Evolutionary conservation across 345 rosid genomes (phyloP).

Genomic region (Syzygium jambos): DNA sequence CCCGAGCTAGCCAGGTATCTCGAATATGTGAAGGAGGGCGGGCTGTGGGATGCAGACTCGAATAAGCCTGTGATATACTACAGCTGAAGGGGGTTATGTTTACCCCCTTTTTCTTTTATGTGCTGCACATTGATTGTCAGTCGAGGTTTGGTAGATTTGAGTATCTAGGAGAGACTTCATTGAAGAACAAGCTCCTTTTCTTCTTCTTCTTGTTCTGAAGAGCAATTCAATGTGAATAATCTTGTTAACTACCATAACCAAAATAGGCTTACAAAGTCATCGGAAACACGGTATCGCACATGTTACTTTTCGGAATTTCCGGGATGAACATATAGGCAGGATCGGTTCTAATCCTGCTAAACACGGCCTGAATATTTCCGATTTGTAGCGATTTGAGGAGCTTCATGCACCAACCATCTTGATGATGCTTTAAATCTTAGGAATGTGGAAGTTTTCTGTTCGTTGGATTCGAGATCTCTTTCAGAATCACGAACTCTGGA

Average conservation of each 20-base stretch:
- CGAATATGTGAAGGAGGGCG: conserved; percentile 67
- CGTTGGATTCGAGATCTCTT: neutral
- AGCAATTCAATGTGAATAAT: neutral
- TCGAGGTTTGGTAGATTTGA: neutral
- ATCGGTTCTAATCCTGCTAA: neutral
- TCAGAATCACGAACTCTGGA: neutral
- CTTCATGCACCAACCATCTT: neutral
- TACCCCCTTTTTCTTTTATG: neutral
- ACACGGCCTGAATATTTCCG: neutral
- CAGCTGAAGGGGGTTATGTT: conserved; percentile 1
- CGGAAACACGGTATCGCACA: neutral
- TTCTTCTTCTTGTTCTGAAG: neutral
- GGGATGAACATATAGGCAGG: neutral
- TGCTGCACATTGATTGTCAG: neutral
- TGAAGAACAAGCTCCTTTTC: neutral
- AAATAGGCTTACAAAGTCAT: neutral
- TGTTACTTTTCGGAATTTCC: neutral
- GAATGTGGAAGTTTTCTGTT: neutral
- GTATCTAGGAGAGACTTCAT: neutral
- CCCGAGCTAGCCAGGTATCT: conserved; percentile 68
- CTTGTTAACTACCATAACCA: neutral
- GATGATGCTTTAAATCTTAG: neutral
- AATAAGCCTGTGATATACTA: conserved; percentile 41
- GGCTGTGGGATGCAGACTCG: conserved; percentile 46
- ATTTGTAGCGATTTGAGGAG: neutral